A percentile compares a stretch with the other conserved stretches of the same genome.
These are phyloP conservation scores for Zygnema cylindricum DNA, from an alignment of 139 green algal genomes.

Conservation along the genomic window DNA sequence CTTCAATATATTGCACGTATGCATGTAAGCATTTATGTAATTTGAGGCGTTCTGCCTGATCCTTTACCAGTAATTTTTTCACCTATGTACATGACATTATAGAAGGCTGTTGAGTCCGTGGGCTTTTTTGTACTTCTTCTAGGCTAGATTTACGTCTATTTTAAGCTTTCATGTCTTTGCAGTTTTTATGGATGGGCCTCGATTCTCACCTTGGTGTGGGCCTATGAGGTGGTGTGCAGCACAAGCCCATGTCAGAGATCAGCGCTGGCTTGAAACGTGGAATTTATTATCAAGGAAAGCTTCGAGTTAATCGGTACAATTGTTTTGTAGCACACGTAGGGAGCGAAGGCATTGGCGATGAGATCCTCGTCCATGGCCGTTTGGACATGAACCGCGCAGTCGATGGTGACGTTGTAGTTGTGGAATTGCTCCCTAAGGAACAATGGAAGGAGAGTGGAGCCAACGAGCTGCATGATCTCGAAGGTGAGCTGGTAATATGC, in stretches of 20 bases:
- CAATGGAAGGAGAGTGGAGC: constrained; percentile 71
- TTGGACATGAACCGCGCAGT: constrained; percentile 66
- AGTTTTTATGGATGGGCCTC: too few relatives aligned
- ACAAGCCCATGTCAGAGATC: constrained; percentile 75
- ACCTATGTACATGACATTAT: too few relatives aligned
- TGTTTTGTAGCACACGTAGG: constrained; percentile 58
- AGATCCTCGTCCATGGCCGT: constrained; percentile 53
- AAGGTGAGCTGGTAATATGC: too few relatives aligned
- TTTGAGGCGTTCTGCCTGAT: too few relatives aligned
- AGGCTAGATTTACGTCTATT: too few relatives aligned
- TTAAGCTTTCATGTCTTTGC: too few relatives aligned
- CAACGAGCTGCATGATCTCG: neutral
- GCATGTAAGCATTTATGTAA: too few relatives aligned
- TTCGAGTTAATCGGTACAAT: constrained; percentile 62
- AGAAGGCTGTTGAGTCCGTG: too few relatives aligned
- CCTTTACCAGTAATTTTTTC: too few relatives aligned
- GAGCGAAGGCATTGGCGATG: constrained; percentile 43
- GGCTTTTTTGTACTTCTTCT: too few relatives aligned
- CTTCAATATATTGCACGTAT: too few relatives aligned
- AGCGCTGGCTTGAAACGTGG: constrained; percentile 81
- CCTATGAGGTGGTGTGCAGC: constrained; percentile 67
- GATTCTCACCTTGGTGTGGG: too few relatives aligned
- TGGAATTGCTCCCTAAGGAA: constrained; percentile 73
- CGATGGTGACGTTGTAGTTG: constrained; percentile 67
- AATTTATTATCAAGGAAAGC: constrained; percentile 77